Conservation (phyloP, 73 alveolate species). For the Uronychia setigera region DNA sequence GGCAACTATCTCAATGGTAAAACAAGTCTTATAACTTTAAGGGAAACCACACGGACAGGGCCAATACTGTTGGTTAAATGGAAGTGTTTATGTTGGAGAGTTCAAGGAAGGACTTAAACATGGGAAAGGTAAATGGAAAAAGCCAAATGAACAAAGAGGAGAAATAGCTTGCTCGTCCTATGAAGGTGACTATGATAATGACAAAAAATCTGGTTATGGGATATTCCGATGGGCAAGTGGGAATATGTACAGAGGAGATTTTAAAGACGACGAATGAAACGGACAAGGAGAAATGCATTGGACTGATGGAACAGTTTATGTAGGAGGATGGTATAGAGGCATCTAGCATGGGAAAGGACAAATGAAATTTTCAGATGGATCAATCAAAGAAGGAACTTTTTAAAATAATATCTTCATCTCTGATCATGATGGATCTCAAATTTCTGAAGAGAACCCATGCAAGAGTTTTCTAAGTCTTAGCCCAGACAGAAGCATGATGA, state of each 20-base stretch:
- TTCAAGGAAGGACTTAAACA: slow-evolving; percentile 41
- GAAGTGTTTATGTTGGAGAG: slow-evolving; percentile 41
- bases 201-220: slow-evolving; percentile 46
- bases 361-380: slow-evolving; percentile 34
- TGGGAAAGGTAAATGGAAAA: slow-evolving; percentile 47
- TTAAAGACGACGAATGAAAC: slow-evolving; percentile 37
- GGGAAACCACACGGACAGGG: slow-evolving; percentile 38
- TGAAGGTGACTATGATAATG: slow-evolving; percentile 70
- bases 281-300: slow-evolving; percentile 52
- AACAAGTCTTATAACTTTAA: slow-evolving; percentile 7
- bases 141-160: neutral
- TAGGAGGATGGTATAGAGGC: slow-evolving; percentile 51
- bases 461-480: neutral
- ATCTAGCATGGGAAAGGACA: slow-evolving; percentile 65
- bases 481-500: neutral
- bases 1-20: slow-evolving; percentile 28
- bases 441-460: neutral
- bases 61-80: slow-evolving; percentile 36
- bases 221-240: slow-evolving; percentile 46
- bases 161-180: slow-evolving; percentile 17
- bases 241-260: slow-evolving; percentile 31
- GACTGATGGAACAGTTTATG: slow-evolving; percentile 43
- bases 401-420: slow-evolving; percentile 13
- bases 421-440: neutral
- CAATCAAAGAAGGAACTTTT: slow-evolving; percentile 38